Base-by-base conservation (phyloP, 2,329 filamentous ascomycete genomes). In the Pseudogymnoascus sp. region DNA sequence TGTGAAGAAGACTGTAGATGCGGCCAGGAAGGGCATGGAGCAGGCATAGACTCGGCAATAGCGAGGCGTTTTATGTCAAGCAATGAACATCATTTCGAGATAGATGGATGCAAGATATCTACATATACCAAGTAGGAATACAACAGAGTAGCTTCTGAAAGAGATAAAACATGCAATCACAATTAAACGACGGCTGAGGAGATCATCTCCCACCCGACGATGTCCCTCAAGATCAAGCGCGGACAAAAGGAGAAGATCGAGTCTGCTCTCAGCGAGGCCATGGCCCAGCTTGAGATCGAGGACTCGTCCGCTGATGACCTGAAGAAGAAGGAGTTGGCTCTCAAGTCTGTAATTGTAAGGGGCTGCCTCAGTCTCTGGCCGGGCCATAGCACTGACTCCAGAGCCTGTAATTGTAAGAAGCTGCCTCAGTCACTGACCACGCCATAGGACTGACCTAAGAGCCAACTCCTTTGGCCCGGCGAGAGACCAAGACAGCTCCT, bases 221-320 rank as follows among this genome's bases (percentile, higher is more conserved):
- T 96, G 80, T 94, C 91, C 66, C 84, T 97, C 74, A 97, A 96
- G 86, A 85, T 99, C 75, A 97, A 97, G 90, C 91, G 93, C 72
- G 91, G 91, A 77, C 92, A 96, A 84, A 96, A 96, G 89, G 92
- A 97, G 80, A 97, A 96, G 89, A 97, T 99, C 69, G 94, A 99
- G 86, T 87, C 89, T 74, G 90, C 91, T 69, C 90, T 99, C 71
- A 93, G 88, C 77, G 94, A 99, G 72, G 94, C 94, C 71, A 97
- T 99, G 94, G 90, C 86, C 67, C 89, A 95, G 80, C 89, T 58
- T 33, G 57, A 99, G 86, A 81, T 99, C 73, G 90, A 93, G 78
- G 95, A 99, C 70, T 90, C 90, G 62, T 79, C 81, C 65, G 89
- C 91, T 64, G 95, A 99, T 71, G 94, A 99, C 75, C 83, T 99